Base-by-base conservation (phyloP, 1,284 basidiomycete species). In the Acaromyces ingoldii region DNA sequence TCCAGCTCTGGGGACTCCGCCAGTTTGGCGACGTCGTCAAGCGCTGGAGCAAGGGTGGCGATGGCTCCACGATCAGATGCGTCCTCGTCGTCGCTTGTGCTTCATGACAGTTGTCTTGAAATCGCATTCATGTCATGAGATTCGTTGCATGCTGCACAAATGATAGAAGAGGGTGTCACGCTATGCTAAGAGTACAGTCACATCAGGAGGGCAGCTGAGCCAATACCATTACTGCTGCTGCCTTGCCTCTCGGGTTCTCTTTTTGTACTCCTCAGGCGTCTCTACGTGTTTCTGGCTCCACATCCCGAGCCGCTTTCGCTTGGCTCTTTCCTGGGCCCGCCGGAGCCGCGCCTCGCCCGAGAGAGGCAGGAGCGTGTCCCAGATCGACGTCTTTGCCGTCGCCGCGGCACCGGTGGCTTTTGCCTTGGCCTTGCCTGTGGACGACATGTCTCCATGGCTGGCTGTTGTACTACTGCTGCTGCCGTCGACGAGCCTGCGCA, bases 201-300 rank as follows among this genome's bases (percentile, higher is more conserved):
- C n/a, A n/a, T n/a, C n/a, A n/a, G n/a, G n/a, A n/a, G n/a, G n/a
- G n/a, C n/a, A n/a, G n/a, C n/a, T n/a, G n/a, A n/a, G 17, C 9
- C 38, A 17, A n/a, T 26, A 42, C 15, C 39, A 42, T 24, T 13
- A 19, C 9, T 40, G 38, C 38, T 17, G 19, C 9, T 40, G 7
- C 25, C 9, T 40, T 9, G 19, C 17, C 17, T 40, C 17, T 19
- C 54, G 63, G 47, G 42, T 38, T 3, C 65, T 50, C 13, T 51
- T 55, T 56, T 70, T 70, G 44, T 68, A 70, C n/a, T 60, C 66
- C 36, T 63, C 66, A 2, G 67, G 67, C 26, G 48, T 53, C 42
- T 68, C 67, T n/a, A 68, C 58, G 53, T 62, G 58, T 33, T 59
- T 65, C 3, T 60, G 46, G 33, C 52, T 61, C 67, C 67, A 70